Conservation (phyloP, 371 early-diverging fungal genomes). For the Spraguea lophii region DNA sequence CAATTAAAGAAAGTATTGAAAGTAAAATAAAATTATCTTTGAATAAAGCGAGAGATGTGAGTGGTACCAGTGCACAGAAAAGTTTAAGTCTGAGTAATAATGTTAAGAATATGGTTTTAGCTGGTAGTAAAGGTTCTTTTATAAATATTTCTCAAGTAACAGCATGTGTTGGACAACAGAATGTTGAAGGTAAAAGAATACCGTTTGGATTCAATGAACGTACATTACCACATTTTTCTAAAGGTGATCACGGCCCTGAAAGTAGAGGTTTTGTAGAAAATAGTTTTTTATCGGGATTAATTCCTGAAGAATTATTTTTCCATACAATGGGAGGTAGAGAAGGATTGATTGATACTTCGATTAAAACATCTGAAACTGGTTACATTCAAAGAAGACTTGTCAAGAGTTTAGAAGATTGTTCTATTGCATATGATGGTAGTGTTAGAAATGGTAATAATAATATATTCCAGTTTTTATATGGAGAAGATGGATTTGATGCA, state of each 20-base stretch:
- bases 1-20: constrained; percentile 83
- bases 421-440: constrained; percentile 87
- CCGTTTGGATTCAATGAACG: constrained; percentile 85
- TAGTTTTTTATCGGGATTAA: constrained; percentile 82
- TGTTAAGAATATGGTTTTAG: constrained; percentile 86
- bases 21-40: constrained; percentile 63
- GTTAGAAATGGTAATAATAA: constrained; percentile 76
- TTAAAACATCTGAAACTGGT: constrained; percentile 97
- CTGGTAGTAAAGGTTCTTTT: constrained; percentile 91
- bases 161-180: constrained; percentile 97
- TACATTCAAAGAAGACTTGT: constrained; percentile 97
- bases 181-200: constrained; percentile 94
- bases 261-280: constrained; percentile 91
- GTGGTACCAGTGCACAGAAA: constrained; percentile 69
- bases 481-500: constrained; percentile 94
- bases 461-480: constrained; percentile 80
- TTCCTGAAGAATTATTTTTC: constrained; percentile 94
- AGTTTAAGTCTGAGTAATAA: constrained; percentile 76
- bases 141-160: constrained; percentile 97
- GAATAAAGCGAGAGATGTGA: constrained; percentile 80
- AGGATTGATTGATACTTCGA: constrained; percentile 88
- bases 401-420: constrained; percentile 90
- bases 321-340: constrained; percentile 99
- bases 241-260: constrained; percentile 88
- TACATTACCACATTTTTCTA: constrained; percentile 84